Percentiles rank a stretch among this genome's conserved stretches.
Evolutionary conservation across 2,329 filamentous ascomycete species (phyloP).

Genomic region (Ceratocystis huliohia): DNA sequence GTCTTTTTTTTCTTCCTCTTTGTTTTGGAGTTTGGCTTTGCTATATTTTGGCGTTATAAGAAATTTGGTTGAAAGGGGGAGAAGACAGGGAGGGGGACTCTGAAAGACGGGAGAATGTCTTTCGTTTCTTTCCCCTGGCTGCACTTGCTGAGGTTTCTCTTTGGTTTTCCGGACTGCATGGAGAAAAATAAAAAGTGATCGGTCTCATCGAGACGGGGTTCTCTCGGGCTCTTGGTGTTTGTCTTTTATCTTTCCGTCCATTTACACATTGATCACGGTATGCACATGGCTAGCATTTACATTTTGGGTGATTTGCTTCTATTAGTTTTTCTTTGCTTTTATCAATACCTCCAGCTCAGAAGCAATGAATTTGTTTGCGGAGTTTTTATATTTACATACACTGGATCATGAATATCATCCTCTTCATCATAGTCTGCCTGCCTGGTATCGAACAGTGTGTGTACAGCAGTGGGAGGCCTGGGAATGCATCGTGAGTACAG

Average conservation of each 20-base stretch:
- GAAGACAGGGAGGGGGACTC: background rate
- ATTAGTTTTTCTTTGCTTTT: constrained; percentile 1
- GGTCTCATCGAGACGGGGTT: constrained; percentile 2
- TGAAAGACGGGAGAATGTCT: background rate
- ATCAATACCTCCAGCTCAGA: background rate
- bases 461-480: too few species aligned
- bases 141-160: constrained; percentile 1
- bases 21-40: constrained; percentile 1
- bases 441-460: too few species aligned
- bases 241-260: constrained; percentile 21
- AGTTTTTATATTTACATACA: background rate
- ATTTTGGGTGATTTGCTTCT: constrained; percentile 2
- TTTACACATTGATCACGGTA: background rate
- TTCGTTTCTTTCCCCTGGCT: background rate
- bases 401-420: background rate
- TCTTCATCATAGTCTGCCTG: background rate
- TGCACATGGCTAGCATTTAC: constrained; percentile 4
- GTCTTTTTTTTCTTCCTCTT: constrained; percentile 6
- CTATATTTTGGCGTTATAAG: constrained; percentile 5
- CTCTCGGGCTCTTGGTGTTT: constrained; percentile 22
- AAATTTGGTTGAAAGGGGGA: background rate
- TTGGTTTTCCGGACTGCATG: constrained; percentile 17
- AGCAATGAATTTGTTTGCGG: background rate
- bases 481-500: too few species aligned
- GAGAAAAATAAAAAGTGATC: constrained; percentile 20